Evolutionary conservation across 192 early-diverging fungal species (phyloP).

Genomic region (Podochytrium sp.): DNA sequence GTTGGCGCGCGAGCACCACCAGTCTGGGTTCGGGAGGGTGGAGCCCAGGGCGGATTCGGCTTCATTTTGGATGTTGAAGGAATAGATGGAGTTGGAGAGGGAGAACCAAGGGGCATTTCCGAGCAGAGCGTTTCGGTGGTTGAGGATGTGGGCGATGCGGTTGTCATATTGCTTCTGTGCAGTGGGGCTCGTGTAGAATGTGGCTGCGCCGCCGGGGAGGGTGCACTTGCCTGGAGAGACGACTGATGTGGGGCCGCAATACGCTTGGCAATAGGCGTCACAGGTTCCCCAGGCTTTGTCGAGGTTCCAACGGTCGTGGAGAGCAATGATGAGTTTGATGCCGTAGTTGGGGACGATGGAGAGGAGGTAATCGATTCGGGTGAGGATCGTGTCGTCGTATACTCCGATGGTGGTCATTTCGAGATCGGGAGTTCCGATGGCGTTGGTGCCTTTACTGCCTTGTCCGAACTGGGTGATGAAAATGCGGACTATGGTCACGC

Average conservation of each 20-base stretch:
- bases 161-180: conserved; percentile 25
- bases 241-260: no score
- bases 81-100: conserved; percentile 26
- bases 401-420: conserved; percentile 17
- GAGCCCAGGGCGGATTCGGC: conserved; percentile 12
- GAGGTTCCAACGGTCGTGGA: conserved; percentile 35
- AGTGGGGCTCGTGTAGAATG: conserved; percentile 13
- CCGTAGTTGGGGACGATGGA: not conserved
- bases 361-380: conserved; percentile 6
- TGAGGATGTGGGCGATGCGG: conserved; percentile 24
- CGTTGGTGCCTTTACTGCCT: conserved; percentile 9
- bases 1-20: conserved; percentile 29
- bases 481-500: conserved; percentile 28
- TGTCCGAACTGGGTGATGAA: conserved; percentile 22
- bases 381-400: conserved; percentile 24
- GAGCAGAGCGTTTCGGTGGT: conserved; percentile 24
- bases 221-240: no score
- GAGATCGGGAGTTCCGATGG: not conserved
- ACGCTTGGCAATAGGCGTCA: conserved; percentile 31
- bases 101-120: no score
- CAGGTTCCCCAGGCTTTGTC: conserved; percentile 23
- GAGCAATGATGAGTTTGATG: conserved; percentile 29
- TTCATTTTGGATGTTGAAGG: conserved; percentile 29
- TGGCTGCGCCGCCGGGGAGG: not conserved
- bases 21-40: conserved; percentile 7